A percentile compares a stretch with the other conserved stretches of the same genome.
Conservation (phyloP, 352 stramenopile genomes). For the Globisporangium paroecandrum region DNA sequence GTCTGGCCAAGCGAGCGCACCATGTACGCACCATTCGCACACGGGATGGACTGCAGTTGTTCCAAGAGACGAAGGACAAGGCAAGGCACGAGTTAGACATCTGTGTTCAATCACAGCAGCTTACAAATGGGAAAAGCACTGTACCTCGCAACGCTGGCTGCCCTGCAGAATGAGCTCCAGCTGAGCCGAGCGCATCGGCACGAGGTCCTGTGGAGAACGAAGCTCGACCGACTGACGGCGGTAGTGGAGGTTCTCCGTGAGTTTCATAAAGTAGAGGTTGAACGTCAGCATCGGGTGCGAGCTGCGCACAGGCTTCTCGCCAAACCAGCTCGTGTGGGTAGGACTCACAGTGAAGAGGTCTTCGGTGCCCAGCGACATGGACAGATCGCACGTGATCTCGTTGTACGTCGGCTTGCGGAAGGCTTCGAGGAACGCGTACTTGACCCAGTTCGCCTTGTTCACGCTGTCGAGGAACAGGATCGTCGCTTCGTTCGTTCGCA, state of each 20-base stretch:
- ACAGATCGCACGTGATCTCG: slow-evolving; percentile 64
- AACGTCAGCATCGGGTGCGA: slow-evolving; percentile 65
- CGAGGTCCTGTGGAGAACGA: slow-evolving; percentile 53
- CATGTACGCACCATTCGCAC: slow-evolving; percentile 77
- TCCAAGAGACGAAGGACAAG: background rate
- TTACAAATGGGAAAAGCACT: slow-evolving; percentile 3
- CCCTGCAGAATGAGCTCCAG: slow-evolving; percentile 67
- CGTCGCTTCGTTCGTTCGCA: slow-evolving; percentile 46
- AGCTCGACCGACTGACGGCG: slow-evolving; percentile 53
- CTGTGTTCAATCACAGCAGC: background rate
- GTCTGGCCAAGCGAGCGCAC: slow-evolving; percentile 64
- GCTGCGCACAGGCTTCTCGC: slow-evolving; percentile 49
- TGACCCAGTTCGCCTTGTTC: slow-evolving; percentile 61
- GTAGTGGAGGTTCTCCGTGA: slow-evolving; percentile 68
- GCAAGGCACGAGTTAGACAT: background rate
- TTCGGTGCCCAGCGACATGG: slow-evolving; percentile 36
- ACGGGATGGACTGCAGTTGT: slow-evolving; percentile 65
- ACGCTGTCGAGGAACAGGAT: slow-evolving; percentile 59
- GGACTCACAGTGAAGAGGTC: slow-evolving; percentile 37
- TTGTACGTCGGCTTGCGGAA: slow-evolving; percentile 72
- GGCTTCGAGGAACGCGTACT: slow-evolving; percentile 69
- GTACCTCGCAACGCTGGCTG: slow-evolving; percentile 78
- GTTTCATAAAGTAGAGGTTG: slow-evolving; percentile 70
- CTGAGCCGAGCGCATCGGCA: slow-evolving; percentile 57
- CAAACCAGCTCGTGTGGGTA: slow-evolving; percentile 58